A percentile compares a stretch with the other conserved stretches of the same genome.
Conservation (phyloP, 169 alveolate species). For the Eimeria zaria region DNA sequence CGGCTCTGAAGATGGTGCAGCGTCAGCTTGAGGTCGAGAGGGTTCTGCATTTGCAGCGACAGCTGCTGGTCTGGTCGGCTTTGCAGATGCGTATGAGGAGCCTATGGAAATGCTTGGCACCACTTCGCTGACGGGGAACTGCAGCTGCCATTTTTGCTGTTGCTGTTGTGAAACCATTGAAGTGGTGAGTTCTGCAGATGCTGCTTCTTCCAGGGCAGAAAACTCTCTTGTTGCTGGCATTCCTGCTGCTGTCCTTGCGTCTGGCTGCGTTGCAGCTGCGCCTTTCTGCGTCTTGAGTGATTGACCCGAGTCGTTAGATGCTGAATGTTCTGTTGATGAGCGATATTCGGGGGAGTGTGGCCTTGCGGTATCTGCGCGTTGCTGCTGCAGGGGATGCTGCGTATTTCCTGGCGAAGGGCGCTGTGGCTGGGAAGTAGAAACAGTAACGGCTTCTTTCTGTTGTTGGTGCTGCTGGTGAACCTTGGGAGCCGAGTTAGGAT, state of each 20-base stretch:
- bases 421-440: background rate
- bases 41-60: conserved; percentile 12
- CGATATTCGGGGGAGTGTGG: background rate
- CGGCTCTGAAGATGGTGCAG: background rate
- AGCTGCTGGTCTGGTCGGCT: background rate
- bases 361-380: background rate
- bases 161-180: background rate
- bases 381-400: background rate
- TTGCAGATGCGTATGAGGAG: background rate
- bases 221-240: background rate
- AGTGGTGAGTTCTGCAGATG: background rate
- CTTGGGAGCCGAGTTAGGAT: background rate
- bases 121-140: background rate
- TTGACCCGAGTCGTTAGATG: background rate
- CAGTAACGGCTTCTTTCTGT: background rate
- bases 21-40: background rate
- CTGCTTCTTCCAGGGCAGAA: conserved; percentile 1
- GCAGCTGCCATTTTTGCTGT: conserved; percentile 18
- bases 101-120: background rate
- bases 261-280: conserved; percentile 20
- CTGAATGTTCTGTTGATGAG: background rate
- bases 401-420: background rate
- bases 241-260: background rate
- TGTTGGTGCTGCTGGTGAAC: conserved; percentile 17
- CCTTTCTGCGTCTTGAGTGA: background rate